These are phyloP conservation scores for Colletotrichum salicis DNA, from an alignment of 2,329 filamentous ascomycete genomes.

Conservation along the genomic window DNA sequence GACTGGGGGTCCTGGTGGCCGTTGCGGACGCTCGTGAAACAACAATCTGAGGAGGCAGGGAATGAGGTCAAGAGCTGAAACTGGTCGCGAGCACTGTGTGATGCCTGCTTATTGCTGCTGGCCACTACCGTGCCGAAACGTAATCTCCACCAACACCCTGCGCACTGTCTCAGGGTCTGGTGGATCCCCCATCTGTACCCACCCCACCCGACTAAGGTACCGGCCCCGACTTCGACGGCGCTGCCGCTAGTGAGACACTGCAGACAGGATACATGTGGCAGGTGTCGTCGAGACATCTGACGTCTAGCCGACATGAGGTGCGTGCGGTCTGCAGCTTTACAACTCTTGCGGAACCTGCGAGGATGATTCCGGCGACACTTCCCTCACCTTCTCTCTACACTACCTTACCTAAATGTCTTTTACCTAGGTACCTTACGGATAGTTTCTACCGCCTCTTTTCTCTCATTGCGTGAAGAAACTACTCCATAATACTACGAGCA, in stretches of 20 bases:
- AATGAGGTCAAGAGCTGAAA: slow-evolving; percentile 27
- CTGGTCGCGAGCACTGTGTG: slow-evolving; percentile 20
- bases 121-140: not conserved
- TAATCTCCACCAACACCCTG: slow-evolving; percentile 1
- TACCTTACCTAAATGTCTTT: too few species aligned
- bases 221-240: not conserved
- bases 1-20: slow-evolving; percentile 30
- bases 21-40: slow-evolving; percentile 36
- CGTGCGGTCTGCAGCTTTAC: slow-evolving; percentile 17
- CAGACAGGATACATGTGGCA: slow-evolving; percentile 35
- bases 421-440: too few species aligned
- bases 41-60: slow-evolving; percentile 29
- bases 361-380: not conserved
- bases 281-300: slow-evolving; percentile 35
- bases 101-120: fast-evolving
- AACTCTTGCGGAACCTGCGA: slow-evolving; percentile 11
- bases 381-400: not conserved
- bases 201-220: slow-evolving; percentile 21
- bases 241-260: slow-evolving; percentile 26
- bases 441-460: not conserved
- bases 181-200: slow-evolving; percentile 23
- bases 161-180: slow-evolving; percentile 31
- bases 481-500: too few species aligned
- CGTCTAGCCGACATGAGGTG: slow-evolving; percentile 25
- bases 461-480: not conserved